Evolutionary conservation across 2,329 filamentous ascomycete species (phyloP).

Genomic region (Colletotrichum higginsianum): DNA sequence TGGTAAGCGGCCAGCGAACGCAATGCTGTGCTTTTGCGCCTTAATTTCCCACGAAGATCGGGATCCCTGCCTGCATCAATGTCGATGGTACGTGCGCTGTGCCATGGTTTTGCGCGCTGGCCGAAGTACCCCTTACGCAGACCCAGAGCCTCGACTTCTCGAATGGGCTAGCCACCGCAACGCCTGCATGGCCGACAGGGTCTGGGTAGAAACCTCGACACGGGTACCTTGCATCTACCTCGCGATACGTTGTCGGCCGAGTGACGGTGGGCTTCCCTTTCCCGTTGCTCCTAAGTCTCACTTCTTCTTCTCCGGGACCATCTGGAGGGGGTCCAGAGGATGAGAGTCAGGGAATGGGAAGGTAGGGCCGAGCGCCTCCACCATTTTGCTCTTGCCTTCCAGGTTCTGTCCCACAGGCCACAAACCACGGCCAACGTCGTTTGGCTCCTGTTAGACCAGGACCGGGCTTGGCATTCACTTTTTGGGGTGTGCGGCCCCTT

Average conservation of each 20-base stretch:
- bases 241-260: slow-evolving; percentile 27
- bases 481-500: slow-evolving; percentile 8
- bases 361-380: slow-evolving; percentile 34
- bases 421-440: slow-evolving; percentile 30
- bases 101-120: rapidly evolving
- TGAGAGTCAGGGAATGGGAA: slow-evolving; percentile 19
- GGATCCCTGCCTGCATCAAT: slow-evolving; percentile 12
- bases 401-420: not conserved
- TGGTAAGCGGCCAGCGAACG: slow-evolving; percentile 25
- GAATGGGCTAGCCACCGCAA: slow-evolving; percentile 8
- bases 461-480: slow-evolving; percentile 25
- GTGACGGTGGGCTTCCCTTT: slow-evolving; percentile 23
- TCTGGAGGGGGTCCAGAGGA: not conserved
- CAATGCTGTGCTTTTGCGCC: slow-evolving; percentile 42
- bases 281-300: not conserved
- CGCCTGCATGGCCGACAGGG: slow-evolving; percentile 7
- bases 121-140: not conserved
- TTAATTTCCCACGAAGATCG: slow-evolving; percentile 40
- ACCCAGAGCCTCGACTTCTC: not conserved
- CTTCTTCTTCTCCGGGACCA: slow-evolving; percentile 3
- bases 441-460: not conserved
- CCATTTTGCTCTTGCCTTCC: not conserved
- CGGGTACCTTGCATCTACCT: slow-evolving; percentile 38
- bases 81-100: not conserved
- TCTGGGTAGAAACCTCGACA: not conserved